These are phyloP conservation scores for Postia placenta DNA, from an alignment of 768 basidiomycete species.

Conservation along the genomic window DNA sequence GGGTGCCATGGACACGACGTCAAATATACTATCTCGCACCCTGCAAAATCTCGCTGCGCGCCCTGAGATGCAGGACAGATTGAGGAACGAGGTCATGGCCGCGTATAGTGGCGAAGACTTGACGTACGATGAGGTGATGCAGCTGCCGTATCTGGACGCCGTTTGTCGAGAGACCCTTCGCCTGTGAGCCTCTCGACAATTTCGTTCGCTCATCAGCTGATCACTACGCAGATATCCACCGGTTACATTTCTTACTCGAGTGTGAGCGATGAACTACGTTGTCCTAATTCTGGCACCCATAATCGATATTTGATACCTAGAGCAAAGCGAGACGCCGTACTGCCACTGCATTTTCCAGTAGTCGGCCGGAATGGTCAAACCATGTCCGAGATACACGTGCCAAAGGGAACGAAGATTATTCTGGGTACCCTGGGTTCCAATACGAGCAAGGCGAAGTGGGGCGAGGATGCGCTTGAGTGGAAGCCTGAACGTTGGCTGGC, in stretches of 20 bases:
- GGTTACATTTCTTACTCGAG: background rate
- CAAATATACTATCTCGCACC: slow-evolving; percentile 17
- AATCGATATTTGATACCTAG: slow-evolving; percentile 19
- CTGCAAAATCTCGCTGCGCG: slow-evolving; percentile 20
- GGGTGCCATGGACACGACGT: slow-evolving; percentile 24
- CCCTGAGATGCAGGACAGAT: slow-evolving; percentile 30
- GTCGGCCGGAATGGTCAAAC: slow-evolving; percentile 21
- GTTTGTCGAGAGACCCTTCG: slow-evolving; percentile 56
- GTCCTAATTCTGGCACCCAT: background rate
- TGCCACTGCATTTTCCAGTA: slow-evolving; percentile 27
- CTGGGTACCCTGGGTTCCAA: slow-evolving; percentile 26
- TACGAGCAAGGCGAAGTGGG: slow-evolving; percentile 33
- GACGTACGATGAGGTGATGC: slow-evolving; percentile 15
- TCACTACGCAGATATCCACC: background rate
- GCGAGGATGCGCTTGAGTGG: slow-evolving; percentile 35
- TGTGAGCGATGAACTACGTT: too few relatives aligned
- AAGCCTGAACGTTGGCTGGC: slow-evolving; percentile 38
- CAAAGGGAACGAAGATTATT: slow-evolving; percentile 21
- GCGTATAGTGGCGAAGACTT: slow-evolving; percentile 24
- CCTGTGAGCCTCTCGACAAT: slow-evolving; percentile 24
- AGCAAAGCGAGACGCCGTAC: slow-evolving; percentile 25
- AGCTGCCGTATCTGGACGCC: slow-evolving; percentile 57
- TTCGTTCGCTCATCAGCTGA: background rate
- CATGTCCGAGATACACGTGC: slow-evolving; percentile 19
- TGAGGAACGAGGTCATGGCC: slow-evolving; percentile 17